phyloP scores from a whole-genome alignment of 768 basidiomycete genomes.

The Suillus subalutaceus region DNA sequence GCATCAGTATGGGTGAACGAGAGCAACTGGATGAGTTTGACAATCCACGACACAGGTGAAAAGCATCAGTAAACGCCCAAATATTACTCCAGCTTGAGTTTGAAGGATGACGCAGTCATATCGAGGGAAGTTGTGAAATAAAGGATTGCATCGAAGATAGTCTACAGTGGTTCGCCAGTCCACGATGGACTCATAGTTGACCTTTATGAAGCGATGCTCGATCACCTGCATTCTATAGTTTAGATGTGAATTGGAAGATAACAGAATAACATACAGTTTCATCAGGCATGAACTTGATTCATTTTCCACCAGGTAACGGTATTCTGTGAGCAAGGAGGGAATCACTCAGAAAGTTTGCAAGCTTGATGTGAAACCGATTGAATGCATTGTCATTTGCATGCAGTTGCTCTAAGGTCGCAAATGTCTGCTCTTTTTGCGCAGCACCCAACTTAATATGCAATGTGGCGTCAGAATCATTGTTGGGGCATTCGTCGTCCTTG shows the following conservation, averaged over 20 bases:
- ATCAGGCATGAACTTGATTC: constrained; percentile 4
- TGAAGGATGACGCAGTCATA: constrained; percentile 35
- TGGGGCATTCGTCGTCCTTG: not conserved
- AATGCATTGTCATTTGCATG: constrained; percentile 7
- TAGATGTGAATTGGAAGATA: not conserved
- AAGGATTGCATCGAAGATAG: constrained; percentile 32
- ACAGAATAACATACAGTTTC: not conserved
- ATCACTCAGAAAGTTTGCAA: constrained; percentile 7
- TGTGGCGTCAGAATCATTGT: not conserved
- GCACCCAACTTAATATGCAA: constrained; percentile 13
- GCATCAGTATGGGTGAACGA: constrained; percentile 26
- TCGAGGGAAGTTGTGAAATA: constrained; percentile 29
- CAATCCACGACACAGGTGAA: constrained; percentile 21
- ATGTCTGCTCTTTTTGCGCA: not conserved
- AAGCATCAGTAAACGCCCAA: constrained; percentile 23
- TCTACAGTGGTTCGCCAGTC: constrained; percentile 32
- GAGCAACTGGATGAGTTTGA: constrained; percentile 1
- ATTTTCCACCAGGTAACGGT: not conserved
- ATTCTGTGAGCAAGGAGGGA: not conserved
- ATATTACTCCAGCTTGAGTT: constrained; percentile 13
- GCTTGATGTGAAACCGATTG: constrained; percentile 7
- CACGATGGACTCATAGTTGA: constrained; percentile 29
- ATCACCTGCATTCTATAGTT: constrained; percentile 22
- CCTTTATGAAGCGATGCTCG: constrained; percentile 26
- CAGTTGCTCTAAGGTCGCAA: constrained; percentile 5